Percentiles rank a stretch among this genome's conserved stretches.
These are phyloP conservation scores for Wallacemonas sp. DNA, from an alignment of 208 protist species.

Conservation along the genomic window DNA sequence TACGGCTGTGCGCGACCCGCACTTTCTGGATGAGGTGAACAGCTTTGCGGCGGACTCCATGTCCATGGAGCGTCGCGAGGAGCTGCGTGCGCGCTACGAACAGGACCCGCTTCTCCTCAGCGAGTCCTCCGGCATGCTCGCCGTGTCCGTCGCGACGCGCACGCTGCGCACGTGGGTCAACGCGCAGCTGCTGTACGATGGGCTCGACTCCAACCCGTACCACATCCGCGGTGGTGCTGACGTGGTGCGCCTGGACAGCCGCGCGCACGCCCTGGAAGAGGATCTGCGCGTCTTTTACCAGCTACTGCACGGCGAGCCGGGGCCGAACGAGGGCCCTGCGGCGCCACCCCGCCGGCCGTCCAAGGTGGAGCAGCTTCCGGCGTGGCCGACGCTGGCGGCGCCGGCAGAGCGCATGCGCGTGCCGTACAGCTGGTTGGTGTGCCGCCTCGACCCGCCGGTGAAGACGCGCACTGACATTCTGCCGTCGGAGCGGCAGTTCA, in stretches of 20 bases:
- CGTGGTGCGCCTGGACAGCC: conserved; percentile 7
- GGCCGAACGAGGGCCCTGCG: background rate
- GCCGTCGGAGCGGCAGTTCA: conserved; percentile 15
- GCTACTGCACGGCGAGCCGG: background rate
- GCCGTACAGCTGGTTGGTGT: conserved; percentile 15
- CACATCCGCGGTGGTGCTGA: conserved; percentile 9
- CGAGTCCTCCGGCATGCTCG: conserved; percentile 16
- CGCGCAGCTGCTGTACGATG: conserved; percentile 15
- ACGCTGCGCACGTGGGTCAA: conserved; percentile 10
- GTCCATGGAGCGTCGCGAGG: conserved; percentile 1
- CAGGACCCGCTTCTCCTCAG: conserved; percentile 10
- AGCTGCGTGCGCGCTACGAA: conserved; percentile 9
- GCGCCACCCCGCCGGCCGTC: background rate
- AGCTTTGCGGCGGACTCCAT: conserved; percentile 11
- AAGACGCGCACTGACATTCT: conserved; percentile 1
- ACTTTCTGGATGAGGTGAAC: conserved; percentile 14
- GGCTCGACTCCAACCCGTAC: conserved; percentile 9
- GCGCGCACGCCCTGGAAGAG: conserved; percentile 7
- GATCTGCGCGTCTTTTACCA: conserved; percentile 9
- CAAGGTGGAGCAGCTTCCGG: background rate
- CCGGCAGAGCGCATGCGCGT: background rate
- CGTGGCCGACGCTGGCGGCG: background rate
- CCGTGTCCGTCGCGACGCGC: conserved; percentile 11
- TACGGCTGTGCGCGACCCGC: conserved; percentile 13
- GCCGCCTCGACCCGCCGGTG: conserved; percentile 11